Conservation (phyloP, 164 flowering plant species). For the Vitis rotundifolia region DNA sequence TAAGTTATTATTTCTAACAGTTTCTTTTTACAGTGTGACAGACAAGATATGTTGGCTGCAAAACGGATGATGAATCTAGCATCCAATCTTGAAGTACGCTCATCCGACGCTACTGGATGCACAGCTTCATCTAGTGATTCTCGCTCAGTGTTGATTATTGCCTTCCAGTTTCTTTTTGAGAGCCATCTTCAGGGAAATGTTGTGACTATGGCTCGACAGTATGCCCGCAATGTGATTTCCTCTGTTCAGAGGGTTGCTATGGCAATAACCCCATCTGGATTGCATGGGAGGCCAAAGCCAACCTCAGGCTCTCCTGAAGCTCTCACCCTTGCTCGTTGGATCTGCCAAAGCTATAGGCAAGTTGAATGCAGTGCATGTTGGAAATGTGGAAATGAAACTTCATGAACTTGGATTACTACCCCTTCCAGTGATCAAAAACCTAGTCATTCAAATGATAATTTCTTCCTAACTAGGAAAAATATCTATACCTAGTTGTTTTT, state of each 20-base stretch:
- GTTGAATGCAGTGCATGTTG: constrained; percentile 11
- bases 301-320: constrained; percentile 89
- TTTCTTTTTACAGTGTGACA: constrained; percentile 30
- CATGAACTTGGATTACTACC: too few species aligned
- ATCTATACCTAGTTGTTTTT: too few species aligned
- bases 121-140: constrained; percentile 31
- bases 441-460: too few species aligned
- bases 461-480: too few species aligned
- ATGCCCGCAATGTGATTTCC: constrained; percentile 83
- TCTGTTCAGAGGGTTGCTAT: constrained; percentile 91
- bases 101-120: constrained; percentile 43
- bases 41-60: constrained; percentile 46
- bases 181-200: constrained; percentile 67
- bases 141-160: constrained; percentile 83
- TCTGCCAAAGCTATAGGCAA: constrained; percentile 90
- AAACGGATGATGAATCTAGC: constrained; percentile 79
- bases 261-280: constrained; percentile 83
- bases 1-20: too few species aligned
- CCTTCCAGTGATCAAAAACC: too few species aligned
- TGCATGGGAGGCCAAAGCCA: constrained; percentile 47
- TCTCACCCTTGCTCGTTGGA: constrained; percentile 84
- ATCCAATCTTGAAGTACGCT: constrained; percentile 85
- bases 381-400: too few species aligned
- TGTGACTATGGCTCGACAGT: constrained; percentile 89
- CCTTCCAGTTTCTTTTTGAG: constrained; percentile 95